phyloP scores from a whole-genome alignment of 1,284 basidiomycete genomes.

The Lentinula novae-zelandiae region DNA sequence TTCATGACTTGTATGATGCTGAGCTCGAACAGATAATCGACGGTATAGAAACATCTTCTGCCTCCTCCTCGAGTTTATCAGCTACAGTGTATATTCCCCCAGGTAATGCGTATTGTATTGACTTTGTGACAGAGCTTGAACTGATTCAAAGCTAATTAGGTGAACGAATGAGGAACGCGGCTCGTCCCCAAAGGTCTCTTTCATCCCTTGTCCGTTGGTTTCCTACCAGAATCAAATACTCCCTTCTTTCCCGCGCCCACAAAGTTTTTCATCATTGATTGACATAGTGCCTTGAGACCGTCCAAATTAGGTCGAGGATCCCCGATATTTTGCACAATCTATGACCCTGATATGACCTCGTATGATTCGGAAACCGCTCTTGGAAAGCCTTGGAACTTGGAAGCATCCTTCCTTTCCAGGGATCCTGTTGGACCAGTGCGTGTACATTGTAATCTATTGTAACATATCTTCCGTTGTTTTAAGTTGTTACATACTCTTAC shows the following conservation, averaged over 20 bases:
- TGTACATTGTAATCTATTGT: not conserved
- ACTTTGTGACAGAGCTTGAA: not conserved
- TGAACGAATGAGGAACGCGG: not conserved
- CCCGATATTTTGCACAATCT: no score
- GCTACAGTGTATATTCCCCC: slow-evolving; percentile 13
- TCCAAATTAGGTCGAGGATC: no score
- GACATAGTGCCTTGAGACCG: not conserved
- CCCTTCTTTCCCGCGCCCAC: slow-evolving; percentile 8
- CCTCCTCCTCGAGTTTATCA: slow-evolving; percentile 1
- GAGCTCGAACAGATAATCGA: slow-evolving; percentile 14
- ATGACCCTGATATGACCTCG: no score
- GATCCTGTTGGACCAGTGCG: not conserved
- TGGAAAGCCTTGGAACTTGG: no score
- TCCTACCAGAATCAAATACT: slow-evolving; percentile 13
- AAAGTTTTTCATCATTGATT: slow-evolving; percentile 5
- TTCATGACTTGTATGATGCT: slow-evolving; percentile 14
- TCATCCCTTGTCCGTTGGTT: slow-evolving; percentile 13
- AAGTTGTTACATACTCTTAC: no score
- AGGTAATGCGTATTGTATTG: not conserved
- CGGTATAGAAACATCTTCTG: slow-evolving; percentile 8
- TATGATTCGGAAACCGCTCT: no score
- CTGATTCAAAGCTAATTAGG: not conserved
- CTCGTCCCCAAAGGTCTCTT: not conserved
- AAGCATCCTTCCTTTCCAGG: no score
- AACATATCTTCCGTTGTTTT: no score